Base-by-base conservation (phyloP, 768 basidiomycete species). In the Psilocybe tampanensis region DNA sequence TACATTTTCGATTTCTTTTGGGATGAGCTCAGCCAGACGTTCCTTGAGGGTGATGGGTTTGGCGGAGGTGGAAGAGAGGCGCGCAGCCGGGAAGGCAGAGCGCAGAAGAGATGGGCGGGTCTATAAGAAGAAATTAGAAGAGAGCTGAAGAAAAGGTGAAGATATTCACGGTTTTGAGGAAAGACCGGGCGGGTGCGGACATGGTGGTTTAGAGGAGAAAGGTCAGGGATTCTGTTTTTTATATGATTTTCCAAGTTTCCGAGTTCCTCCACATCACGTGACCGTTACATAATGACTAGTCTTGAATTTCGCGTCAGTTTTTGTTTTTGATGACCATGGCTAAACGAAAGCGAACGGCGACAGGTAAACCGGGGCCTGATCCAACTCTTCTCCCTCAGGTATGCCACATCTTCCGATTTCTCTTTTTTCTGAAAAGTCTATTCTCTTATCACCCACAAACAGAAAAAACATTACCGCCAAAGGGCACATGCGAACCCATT, bases 21-120 rank as follows among this genome's bases (percentile, higher is more conserved):
- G 96, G 66, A 98, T 98, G 73, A 98, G 86, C 76, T 97, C 92
- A 32, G 92, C 85, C 59, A 98, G 82, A 51, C 94, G 85, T 76
- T 98, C 94, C 79, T 95, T 96, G 70, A 98, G 83, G 23, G 92
- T 86, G 58, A 83, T 80, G 43, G 83, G 83, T 73, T 88, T 90
- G 26, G 83, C 69, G 43, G 80, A 74, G 15, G 86, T 80, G n/a
- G 89, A 88, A 47, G 83, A 84, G 65, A 87, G 83, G 52, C 87
- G 81, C 62, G 79, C 79, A 32, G 81, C 77, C 34, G 78, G 74
- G 55, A 78, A 66, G 18, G 75, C 65, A 39, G 73, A 69, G 62
- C 78, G 82, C 65, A 77, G 72, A 63, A 72, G 65, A 29, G 77
- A 72, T 55, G 77, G 80, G 57, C 82, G 85, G 29, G 83, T 80